phyloP scores from a whole-genome alignment of 2,329 filamentous ascomycete genomes.

The Epichloe elymi region DNA sequence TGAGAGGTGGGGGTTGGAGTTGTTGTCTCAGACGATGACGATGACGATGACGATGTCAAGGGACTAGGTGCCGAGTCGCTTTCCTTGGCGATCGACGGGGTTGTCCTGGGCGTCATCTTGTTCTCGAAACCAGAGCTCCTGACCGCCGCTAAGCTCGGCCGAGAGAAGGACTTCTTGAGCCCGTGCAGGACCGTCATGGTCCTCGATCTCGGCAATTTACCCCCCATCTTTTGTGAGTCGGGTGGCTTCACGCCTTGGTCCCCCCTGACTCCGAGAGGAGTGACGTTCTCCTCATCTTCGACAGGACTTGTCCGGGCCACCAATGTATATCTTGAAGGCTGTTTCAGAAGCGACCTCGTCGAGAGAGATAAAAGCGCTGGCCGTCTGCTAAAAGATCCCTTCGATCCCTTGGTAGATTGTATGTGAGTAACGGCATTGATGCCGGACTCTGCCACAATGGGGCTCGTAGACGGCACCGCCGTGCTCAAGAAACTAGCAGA shows the following conservation, averaged over 20 bases:
- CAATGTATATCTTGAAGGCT: constrained; percentile 7
- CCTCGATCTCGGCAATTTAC: constrained; percentile 28
- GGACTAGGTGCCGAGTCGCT: background rate
- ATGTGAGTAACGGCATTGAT: constrained; percentile 11
- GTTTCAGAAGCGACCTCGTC: constrained; percentile 9
- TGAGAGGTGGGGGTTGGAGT: background rate
- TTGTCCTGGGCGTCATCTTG: constrained; percentile 2
- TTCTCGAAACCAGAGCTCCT: constrained; percentile 9
- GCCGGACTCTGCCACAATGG: constrained; percentile 18
- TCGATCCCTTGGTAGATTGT: background rate
- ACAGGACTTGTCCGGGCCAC: background rate
- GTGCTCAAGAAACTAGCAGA: constrained; percentile 18
- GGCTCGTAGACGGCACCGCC: constrained; percentile 14
- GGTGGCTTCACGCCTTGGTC: background rate
- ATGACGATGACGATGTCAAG: background rate
- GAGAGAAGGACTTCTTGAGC: constrained; percentile 31
- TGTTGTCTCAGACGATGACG: background rate
- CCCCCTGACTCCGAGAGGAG: constrained; percentile 4
- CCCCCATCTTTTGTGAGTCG: constrained; percentile 3
- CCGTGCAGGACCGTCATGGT: constrained; percentile 33
- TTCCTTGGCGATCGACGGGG: background rate
- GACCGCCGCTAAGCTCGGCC: constrained; percentile 14
- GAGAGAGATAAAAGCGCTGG: constrained; percentile 4
- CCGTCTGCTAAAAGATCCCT: background rate
- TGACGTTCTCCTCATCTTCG: constrained; percentile 17